phyloP scores from a whole-genome alignment of 345 rosid species.

The Mallotus nudiflorus region DNA sequence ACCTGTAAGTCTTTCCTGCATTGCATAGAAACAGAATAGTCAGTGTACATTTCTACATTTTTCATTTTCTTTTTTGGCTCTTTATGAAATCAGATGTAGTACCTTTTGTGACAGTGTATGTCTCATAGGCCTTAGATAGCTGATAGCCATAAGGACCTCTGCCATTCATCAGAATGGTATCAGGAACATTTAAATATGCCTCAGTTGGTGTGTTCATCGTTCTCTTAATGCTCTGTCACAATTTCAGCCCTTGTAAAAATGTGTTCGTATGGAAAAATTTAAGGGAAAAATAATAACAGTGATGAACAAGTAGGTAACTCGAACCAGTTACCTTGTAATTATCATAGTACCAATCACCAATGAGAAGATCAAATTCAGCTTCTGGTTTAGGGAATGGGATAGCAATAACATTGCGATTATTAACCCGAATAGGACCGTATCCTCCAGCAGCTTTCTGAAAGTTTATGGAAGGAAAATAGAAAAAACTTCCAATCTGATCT shows the following conservation, averaged over 20 bases:
- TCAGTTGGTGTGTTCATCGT: not conserved
- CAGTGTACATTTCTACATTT: too few relatives aligned
- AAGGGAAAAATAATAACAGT: not conserved
- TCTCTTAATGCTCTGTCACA: slow-evolving; percentile 32
- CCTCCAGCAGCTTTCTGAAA: slow-evolving; percentile 86
- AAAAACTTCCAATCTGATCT: slow-evolving; percentile 87
- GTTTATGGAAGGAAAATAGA: slow-evolving; percentile 67
- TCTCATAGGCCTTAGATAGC: slow-evolving; percentile 16
- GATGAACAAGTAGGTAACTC: not conserved
- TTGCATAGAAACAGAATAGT: too few relatives aligned
- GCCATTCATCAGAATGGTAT: slow-evolving; percentile 40
- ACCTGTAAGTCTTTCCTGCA: slow-evolving; percentile 49
- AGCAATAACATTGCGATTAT: slow-evolving; percentile 2
- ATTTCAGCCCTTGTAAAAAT: slow-evolving; percentile 3
- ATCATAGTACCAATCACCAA: slow-evolving; percentile 13
- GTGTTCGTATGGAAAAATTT: too few relatives aligned
- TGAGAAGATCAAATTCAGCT: slow-evolving; percentile 20
- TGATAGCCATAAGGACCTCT: slow-evolving; percentile 24
- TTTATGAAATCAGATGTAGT: too few relatives aligned
- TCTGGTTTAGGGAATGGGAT: slow-evolving; percentile 22
- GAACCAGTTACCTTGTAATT: slow-evolving; percentile 50
- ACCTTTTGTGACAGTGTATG: slow-evolving; percentile 40
- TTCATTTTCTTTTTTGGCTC: too few relatives aligned
- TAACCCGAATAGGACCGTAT: slow-evolving; percentile 46
- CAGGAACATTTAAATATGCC: slow-evolving; percentile 18